Evolutionary conservation across 2,329 filamentous ascomycete species (phyloP), one percentile per base, ranked within the genome.

Genomic region (Nigrospora oryzae): DNA sequence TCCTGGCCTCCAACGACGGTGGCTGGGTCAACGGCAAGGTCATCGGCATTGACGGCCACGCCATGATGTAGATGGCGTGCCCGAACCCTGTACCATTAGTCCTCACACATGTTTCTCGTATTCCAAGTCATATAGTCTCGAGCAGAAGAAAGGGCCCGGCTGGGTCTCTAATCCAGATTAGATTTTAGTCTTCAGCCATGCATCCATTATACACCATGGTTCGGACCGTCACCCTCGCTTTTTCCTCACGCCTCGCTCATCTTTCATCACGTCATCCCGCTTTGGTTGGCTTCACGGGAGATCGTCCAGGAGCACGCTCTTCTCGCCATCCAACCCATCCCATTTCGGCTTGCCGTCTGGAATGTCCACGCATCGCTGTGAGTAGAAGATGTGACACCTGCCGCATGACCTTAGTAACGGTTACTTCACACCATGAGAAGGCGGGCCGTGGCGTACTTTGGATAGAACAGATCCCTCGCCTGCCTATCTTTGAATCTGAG

Each of bases 301-400:
- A 14, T 60, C 57, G 37, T 58, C 52, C 44, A 61, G 55, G 36
- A 60, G 40, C n/a, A 56, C 44, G 38, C 57, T 60, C 15, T 45
- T n/a, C 3, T 50, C 69, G 52, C 39, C 43, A 31, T 84, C 80
- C 49, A 94, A 57, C 0, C 79, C 83, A 8, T 71, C 72, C 84
- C 86, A 94, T 61, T 95, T 94, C 0, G 83, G 82, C 52, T 86
- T 73, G 0, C 86, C 86, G 57, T 94, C 89, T 0, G 75, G 75
- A 17, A 94, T 73, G 56, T 94, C 86, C 15, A 91, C 74, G 0
- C 89, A 78, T 7, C 89, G 73, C 59, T 84, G 73, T 2, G 73
- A 68, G 57, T 94, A 94, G 61, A 91, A 95, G 63, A 94, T 90
- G 60, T 94, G 89, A 53, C 79, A 61, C 37, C 60, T 62, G 14